Base-by-base conservation (phyloP, 2,329 filamentous ascomycete genomes). In the Penicillium italicum region DNA sequence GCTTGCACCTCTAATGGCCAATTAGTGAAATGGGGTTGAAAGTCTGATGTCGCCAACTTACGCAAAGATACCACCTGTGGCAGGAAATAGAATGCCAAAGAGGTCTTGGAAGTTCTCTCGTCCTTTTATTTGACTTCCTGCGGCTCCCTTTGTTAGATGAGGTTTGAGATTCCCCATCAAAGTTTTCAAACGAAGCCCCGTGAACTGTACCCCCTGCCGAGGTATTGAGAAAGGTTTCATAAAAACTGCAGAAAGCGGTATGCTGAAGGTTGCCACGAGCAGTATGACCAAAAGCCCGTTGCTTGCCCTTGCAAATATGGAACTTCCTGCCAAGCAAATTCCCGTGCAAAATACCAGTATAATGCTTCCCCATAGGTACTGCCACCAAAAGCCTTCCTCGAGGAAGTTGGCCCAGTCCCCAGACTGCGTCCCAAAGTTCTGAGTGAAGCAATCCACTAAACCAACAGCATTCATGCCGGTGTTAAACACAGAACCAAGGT, bases 401-500 rank as follows among this genome's bases (percentile, higher is more conserved):
- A 95, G 80, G 45, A 82, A 77, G 18, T 84, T 79, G 28, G 76
- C 75, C 79, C 82, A 82, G 45, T 79, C 80, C 16, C 85, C 85
- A 47, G 78, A 77, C 18, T 72, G 64, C 4, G 77, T 69, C 2
- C 87, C 89, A 66, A 92, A 83, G 64, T 91, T 92, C 59, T 92
- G 81, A 50, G 84, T 85, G 54, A 95, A 80, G 66, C 90, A 95
- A 74, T 94, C 89, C 60, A 96, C 84, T 43, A 96, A 79, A 76
- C 90, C 91, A 41, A 95, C 90, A 24, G 92, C 84, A 67, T 96
- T 96, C 80, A 96, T 84, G 36, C 89, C 89, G 1, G 90, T 91
- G 69, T 93, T 95, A 67, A 96, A 84, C 2, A 89, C 87, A 61
- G 90, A 89, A n/a, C 91, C 90, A n/a, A 95, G 79, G 70, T 94